phyloP scores from a whole-genome alignment of 208 protist species.

The Porcisia hertigi region DNA sequence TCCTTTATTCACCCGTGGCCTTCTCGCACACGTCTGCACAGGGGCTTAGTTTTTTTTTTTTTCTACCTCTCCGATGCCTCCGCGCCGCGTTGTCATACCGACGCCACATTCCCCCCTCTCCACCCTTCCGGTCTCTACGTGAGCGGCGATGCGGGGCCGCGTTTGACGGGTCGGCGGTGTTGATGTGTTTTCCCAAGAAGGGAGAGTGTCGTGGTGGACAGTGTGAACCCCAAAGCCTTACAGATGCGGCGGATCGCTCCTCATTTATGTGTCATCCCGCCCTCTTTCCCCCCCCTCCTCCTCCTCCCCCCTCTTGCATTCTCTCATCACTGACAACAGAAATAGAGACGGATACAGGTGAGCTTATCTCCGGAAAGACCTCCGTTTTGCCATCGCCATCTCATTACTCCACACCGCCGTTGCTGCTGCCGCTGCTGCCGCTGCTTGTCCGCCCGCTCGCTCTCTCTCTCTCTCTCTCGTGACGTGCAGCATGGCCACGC shows the following conservation, averaged over 20 bases:
- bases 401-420: no score
- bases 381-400: no score
- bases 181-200: not conserved
- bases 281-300: not conserved
- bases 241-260: not conserved
- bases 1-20: not conserved
- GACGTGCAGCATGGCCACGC: constrained; percentile 9
- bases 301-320: not conserved
- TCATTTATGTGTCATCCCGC: not conserved
- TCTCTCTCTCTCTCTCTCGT: not conserved
- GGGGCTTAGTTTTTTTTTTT: not conserved
- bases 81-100: not conserved
- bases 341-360: no score
- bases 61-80: no score
- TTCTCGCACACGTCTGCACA: not conserved
- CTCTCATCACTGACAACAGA: no score
- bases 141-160: not conserved
- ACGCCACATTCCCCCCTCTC: not conserved
- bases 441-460: not conserved
- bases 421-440: no score
- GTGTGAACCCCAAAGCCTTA: not conserved
- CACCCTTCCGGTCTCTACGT: not conserved
- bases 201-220: not conserved
- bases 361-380: no score
- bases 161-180: not conserved